Evolutionary conservation across 1,284 basidiomycete genomes (phyloP).

Genomic region (Melampsora americana): DNA sequence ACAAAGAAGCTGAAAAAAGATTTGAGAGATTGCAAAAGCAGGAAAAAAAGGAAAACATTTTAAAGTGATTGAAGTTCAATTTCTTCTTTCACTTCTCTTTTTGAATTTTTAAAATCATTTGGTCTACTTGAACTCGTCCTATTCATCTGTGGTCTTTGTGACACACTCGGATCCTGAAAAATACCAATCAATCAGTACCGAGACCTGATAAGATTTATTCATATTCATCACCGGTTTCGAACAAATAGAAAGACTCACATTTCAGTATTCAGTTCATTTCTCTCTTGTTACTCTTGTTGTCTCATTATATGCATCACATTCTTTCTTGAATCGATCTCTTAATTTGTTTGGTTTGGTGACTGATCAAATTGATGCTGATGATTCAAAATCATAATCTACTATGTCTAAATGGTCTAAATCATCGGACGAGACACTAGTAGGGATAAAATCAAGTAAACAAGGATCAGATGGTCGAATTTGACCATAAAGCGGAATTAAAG

Average conservation of each 20-base stretch:
- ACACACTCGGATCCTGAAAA: not conserved
- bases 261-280: slow-evolving; percentile 35
- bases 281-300: slow-evolving; percentile 28
- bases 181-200: not conserved
- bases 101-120: not conserved
- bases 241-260: slow-evolving; percentile 18
- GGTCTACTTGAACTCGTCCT: not conserved
- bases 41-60: not conserved
- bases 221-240: not conserved
- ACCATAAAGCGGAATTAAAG: slow-evolving; percentile 82
- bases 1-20: not conserved
- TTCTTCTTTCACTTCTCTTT: not conserved
- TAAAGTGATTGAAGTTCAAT: not conserved
- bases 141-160: not conserved
- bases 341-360: slow-evolving; percentile 79
- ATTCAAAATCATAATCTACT: slow-evolving; percentile 75
- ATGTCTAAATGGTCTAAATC: slow-evolving; percentile 52
- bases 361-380: slow-evolving; percentile 72
- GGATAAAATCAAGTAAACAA: slow-evolving; percentile 65
- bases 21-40: not conserved
- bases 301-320: slow-evolving; percentile 76
- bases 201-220: too few relatives aligned
- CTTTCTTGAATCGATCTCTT: slow-evolving; percentile 78
- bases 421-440: slow-evolving; percentile 59
- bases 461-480: slow-evolving; percentile 71